Base-by-base conservation (phyloP, 257 asterid species). In the Ajuga chamaepitys region DNA sequence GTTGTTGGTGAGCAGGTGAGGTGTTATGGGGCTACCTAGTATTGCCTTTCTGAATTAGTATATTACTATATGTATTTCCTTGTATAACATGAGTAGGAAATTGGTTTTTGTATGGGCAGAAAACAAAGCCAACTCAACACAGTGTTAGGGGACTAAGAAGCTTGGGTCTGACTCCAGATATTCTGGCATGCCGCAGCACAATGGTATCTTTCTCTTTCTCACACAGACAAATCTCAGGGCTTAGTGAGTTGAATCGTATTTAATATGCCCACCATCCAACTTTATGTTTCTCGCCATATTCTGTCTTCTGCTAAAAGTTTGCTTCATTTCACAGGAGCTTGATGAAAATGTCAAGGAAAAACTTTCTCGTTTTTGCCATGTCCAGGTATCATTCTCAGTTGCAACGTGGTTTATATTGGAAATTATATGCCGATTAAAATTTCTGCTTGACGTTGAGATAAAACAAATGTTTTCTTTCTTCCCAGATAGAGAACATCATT, bases 51-150 rank as follows among this genome's bases (percentile, higher is more conserved):
- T 58, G 58, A 45, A 30, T 57, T 41, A 12, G 21, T 35, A 25
- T 35, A 30, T 30, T 3, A 30, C 37, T 30, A 63, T 12, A 12
- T 30, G 58, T 40, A 51, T 41, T 59, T 41, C 50, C 40, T 21
- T 13, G 51, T 64, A 9, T 61, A 71, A 70, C 70, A 6, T 38
- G 70, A 63, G 25, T 45, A 17, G 16, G 16, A 1, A 41, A 37
- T 32, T 32, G 52, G 9, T 66, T 62, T 70, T 74, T 73, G 5
- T 42, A 22, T 71, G 75, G 21, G 76, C 89, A 88, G 98, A 91
- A 91, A 91, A 91, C 98, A 70, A 91, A 91, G 78, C 98, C 98
- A 58, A 91, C 98, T 44, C 98, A 91, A 77, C 98, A 91, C 71
- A 88, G 96, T 74, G 98, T 92, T 59, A 83, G 95, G 78, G 95